Base-by-base conservation (phyloP, 2,329 filamentous ascomycete genomes). In the Fusarium chlamydosporum region DNA sequence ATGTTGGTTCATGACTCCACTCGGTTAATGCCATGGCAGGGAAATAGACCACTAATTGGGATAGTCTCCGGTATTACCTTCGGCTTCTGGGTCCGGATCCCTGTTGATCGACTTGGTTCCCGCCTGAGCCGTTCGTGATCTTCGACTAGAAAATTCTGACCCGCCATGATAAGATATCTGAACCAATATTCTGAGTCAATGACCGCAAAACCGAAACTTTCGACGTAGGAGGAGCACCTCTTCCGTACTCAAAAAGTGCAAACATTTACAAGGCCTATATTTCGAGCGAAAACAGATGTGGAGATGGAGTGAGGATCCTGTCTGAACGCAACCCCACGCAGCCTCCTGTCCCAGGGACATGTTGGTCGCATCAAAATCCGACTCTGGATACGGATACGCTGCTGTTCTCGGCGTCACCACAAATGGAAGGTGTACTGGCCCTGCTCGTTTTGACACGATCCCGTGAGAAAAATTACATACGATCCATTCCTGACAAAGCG, bases 11-110 rank as follows among this genome's bases (percentile, higher is more conserved):
- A 8, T 11, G 12, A 48, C 51, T n/a, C 61, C 43, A 47, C 59
- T 64, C 43, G 38, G 29, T 23, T 33, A 45, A 58, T 58, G 15
- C 29, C 16, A 64, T 7, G 13, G 16, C 6, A 45, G 8, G 23
- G 51, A 38, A 10, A 33, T 6, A 20, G 18, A 13, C 29, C 13
- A 23, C 50, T 43, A 51, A 51, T 64, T 57, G 52, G 59, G 29
- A 40, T 8, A 15, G 4, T 9, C n/a, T 4, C 43, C 43, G 33
- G 26, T 50, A 23, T 23, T 18, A 26, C 35, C 29, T n/a, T 26
- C 43, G 23, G 10, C 20, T 34, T 40, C 37, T 48, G 37, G 57
- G 57, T 16, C 11, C 3, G 16, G 16, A 58, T 40, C 61, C 52
- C 41, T 29, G 43, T 26, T 42, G 38, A 35, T 58, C 37, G 16